Evolutionary conservation across 164 flowering plant genomes (phyloP), one percentile per base, ranked within the genome.

Genomic region (Umbilicus rupestris): DNA sequence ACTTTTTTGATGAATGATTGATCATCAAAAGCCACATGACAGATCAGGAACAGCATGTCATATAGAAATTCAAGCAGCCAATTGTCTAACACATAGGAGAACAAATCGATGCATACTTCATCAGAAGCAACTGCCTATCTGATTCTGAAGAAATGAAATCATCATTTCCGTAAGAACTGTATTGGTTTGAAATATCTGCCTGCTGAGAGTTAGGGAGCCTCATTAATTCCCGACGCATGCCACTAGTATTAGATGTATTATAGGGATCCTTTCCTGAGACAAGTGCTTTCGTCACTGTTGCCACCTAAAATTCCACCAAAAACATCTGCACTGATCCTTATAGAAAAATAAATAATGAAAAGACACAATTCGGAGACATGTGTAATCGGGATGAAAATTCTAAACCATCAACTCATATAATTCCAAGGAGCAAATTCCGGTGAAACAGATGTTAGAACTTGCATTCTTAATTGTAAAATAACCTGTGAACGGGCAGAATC

Each of bases 141-240:
- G 97, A 83, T 74, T 92, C 96, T 60, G 96, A 92, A 69, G 83
- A 70, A 57, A 92, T 85, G 73, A 83, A 86, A 72, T 86, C 92
- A 74, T 89, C 93, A 75, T 84, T 79, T 29, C 80, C 79, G 65
- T 74, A 75, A 30, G 77, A 73, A 39, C 14, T 24, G 28, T 83
- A 86, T 33, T 74, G 81, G 70, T 77, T 79, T 24, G 80, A 76
- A 71, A 63, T 79, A 44, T 75, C 81, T 17, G 76, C 47, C 73
- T 83, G 82, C 57, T 78, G 75, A 64, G 85, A 8, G 73, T 75
- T 70, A 67, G 91, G 87, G 52, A 85, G 68, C 75, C 96, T 83
- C 93, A 89, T 78, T 11, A 91, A 74, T 68, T 85, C 96, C 42
- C 82, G 82, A 19, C 85, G 97, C 77, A 76, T 82, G 28, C 84